Percentiles rank a stretch among this genome's conserved stretches.
Conservation (phyloP, 2,329 filamentous ascomycete species). For the Niveomyces coronatus region DNA sequence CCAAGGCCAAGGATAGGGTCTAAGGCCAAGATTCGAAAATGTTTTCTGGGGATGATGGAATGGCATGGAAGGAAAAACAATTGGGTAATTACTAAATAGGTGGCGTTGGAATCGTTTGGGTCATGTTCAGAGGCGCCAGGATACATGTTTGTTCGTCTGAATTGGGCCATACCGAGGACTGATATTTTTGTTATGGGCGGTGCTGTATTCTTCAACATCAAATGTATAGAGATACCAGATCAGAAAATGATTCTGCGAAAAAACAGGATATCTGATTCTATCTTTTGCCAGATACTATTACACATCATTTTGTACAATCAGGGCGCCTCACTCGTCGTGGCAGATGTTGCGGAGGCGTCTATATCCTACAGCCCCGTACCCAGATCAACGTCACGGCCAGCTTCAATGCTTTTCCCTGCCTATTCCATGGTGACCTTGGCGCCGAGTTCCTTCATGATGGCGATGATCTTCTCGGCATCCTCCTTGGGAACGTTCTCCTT, state of each 20-base stretch:
- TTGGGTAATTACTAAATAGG: constrained; percentile 16
- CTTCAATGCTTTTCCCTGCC: constrained; percentile 26
- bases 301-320: constrained; percentile 18
- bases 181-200: constrained; percentile 2
- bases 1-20: constrained; percentile 22
- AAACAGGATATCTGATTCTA: constrained; percentile 3
- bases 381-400: neutral
- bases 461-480: constrained; percentile 97
- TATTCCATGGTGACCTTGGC: constrained; percentile 89
- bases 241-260: neutral
- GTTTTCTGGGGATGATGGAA: too few relatives aligned
- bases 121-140: constrained; percentile 2
- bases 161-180: too few relatives aligned
- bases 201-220: too few relatives aligned
- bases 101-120: constrained; percentile 19
- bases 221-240: too few relatives aligned
- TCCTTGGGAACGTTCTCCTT: constrained; percentile 99
- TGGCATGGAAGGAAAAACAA: neutral
- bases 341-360: constrained; percentile 1
- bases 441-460: constrained; percentile 85
- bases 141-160: too few relatives aligned
- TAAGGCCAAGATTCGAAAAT: too few relatives aligned
- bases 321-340: constrained; percentile 8
- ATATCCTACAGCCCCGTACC: constrained; percentile 4
- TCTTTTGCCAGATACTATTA: constrained; percentile 20